Base-by-base conservation (phyloP, 2,329 filamentous ascomycete species). In the Hypoxylon sp. region DNA sequence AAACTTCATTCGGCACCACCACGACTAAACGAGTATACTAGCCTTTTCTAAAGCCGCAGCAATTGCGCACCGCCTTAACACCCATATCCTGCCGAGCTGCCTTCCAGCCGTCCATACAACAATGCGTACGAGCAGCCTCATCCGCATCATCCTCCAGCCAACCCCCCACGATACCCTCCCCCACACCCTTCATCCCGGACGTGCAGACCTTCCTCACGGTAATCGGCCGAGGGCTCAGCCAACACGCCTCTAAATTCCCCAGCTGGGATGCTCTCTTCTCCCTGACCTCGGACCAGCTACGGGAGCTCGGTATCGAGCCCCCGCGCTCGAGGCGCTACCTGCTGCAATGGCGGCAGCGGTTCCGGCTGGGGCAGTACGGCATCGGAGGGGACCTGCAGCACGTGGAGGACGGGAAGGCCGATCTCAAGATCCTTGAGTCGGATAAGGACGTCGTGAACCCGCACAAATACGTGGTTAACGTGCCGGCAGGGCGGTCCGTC, bases 261-360 rank as follows among this genome's bases (percentile, higher is more conserved):
- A 91, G 92, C 10, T 98, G 96, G 96, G 92, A 96, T 59, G 89
- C 93, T 5, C 89, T 99, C 50, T 98, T 98, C 86, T 90, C 90
- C 50, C 85, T 96, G 71, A 90, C 89, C 22, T 94, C 93, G 17
- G 80, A 85, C 49, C 90, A 98, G 81, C 86, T 99, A 72, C 90
- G 90, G 72, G 91, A 95, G 74, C 86, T 96, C 17, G 95, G 96
- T 62, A 86, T 98, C 70, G 95, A 98, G 79, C 94, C 94, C 13
- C 88, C 95, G 17, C 91, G 95, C 49, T 88, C 89, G 72, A 88
- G 96, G 69, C 87, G 91, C 64, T 99, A 98, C 78, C 87, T 99
- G 14, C 83, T 98, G 53, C 89, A 91, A 71, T 98, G 95, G 93
- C 89, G 94, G 74, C 90, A 97, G 75, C 91, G 91, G 76, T 98